Evolutionary conservation across 2,329 filamentous ascomycete species (phyloP).

Genomic region (Phyllosticta citriasiana): DNA sequence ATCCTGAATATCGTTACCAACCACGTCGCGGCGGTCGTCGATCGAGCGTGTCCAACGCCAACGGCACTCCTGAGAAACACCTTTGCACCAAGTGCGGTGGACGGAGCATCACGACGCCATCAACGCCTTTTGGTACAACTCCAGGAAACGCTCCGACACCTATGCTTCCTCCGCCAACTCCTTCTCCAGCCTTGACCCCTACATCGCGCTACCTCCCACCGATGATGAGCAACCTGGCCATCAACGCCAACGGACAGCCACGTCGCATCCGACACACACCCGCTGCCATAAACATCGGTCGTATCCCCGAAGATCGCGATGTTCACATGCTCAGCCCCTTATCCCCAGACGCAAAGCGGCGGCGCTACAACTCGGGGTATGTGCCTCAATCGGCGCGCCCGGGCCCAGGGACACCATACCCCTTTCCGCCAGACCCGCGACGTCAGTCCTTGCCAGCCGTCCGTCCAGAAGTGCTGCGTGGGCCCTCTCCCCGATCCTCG

Average conservation of each 20-base stretch:
- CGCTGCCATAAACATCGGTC: conserved; percentile 13
- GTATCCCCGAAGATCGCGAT: conserved; percentile 4
- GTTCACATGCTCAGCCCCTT: conserved; percentile 13
- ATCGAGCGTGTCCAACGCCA: conserved; percentile 9
- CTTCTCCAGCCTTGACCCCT: conserved; percentile 22
- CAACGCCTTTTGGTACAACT: conserved; percentile 39
- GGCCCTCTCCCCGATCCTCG: conserved; percentile 24
- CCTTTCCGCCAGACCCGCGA: conserved; percentile 22
- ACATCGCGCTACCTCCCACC: conserved; percentile 24
- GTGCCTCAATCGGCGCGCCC: conserved; percentile 39
- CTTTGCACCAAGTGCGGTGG: conserved; percentile 65
- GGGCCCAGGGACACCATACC: conserved; percentile 46
- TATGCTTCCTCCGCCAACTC: conserved; percentile 30
- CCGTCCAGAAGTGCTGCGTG: conserved; percentile 23
- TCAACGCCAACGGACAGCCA: conserved; percentile 22
- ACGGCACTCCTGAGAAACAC: conserved; percentile 33
- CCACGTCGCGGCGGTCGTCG: conserved; percentile 52
- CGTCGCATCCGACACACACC: conserved; percentile 8
- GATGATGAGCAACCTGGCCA: conserved; percentile 32
- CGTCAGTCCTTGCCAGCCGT: conserved; percentile 26
- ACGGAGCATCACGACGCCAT: conserved; percentile 52
- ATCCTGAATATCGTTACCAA: conserved; percentile 91
- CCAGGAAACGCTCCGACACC: conserved; percentile 33
- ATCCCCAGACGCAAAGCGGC: conserved; percentile 26
- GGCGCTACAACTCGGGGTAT: conserved; percentile 20